Evolutionary conservation across 495 filamentous ascomycete genomes (phyloP).

Genomic region (Trichoderma parareesei): DNA sequence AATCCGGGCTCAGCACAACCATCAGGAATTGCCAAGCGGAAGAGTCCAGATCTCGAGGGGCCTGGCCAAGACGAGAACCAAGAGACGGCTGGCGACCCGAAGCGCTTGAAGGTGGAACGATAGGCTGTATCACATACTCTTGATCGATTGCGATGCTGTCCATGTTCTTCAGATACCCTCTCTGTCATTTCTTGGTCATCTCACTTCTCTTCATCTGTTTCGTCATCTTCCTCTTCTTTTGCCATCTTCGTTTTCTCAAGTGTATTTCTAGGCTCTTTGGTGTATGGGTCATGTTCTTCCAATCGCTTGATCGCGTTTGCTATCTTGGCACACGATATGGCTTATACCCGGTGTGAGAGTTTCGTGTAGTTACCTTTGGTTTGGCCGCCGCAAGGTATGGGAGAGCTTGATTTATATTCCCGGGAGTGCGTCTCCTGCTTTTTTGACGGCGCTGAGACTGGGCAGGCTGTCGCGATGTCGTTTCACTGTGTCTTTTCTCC

Average conservation of each 20-base stretch:
- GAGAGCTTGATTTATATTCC: neutral
- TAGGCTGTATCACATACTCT: constrained; percentile 13
- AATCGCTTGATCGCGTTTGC: neutral
- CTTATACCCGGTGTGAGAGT: no score
- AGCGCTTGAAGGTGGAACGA: constrained; percentile 35
- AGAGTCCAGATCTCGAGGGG: constrained; percentile 38
- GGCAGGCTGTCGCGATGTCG: neutral
- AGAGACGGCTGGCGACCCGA: constrained; percentile 32
- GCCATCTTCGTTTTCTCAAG: neutral
- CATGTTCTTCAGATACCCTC: constrained; percentile 11
- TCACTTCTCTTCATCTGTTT: neutral
- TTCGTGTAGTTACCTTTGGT: neutral
- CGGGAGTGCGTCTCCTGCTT: neutral
- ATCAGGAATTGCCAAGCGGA: constrained; percentile 30
- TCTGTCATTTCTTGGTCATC: neutral
- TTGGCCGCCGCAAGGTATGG: neutral
- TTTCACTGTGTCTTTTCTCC: neutral
- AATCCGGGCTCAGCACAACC: constrained; percentile 7
- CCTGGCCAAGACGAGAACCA: constrained; percentile 26
- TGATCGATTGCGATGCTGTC: constrained; percentile 9
- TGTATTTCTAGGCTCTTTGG: neutral
- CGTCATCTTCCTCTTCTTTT: neutral
- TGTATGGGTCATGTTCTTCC: neutral
- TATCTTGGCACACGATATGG: neutral
- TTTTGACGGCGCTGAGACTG: neutral